These are phyloP conservation scores for Oropetium thomaeum DNA, from an alignment of 176 grass and related monocot species.

Conservation along the genomic window DNA sequence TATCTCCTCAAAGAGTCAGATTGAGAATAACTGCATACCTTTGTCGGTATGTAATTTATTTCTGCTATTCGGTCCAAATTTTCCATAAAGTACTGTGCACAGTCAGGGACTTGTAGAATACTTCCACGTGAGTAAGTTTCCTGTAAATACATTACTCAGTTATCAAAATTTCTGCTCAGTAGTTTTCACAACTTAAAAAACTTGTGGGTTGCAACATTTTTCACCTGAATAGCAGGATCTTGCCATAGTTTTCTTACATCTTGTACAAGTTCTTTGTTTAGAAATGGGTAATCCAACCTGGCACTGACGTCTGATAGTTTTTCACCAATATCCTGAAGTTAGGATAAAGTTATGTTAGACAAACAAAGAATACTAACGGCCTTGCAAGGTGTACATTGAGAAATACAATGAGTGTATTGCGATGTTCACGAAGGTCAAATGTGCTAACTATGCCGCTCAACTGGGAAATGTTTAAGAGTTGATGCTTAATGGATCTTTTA, in stretches of 20 bases:
- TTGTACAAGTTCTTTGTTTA: constrained; percentile 66
- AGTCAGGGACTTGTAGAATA: constrained; percentile 91
- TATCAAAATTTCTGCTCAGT: background rate
- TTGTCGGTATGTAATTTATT: constrained; percentile 84
- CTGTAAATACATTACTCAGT: constrained; percentile 39
- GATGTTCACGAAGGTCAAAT: background rate
- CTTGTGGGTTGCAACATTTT: background rate
- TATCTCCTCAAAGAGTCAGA: background rate
- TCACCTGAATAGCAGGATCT: constrained; percentile 94
- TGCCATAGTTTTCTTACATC: constrained; percentile 71
- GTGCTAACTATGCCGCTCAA: constrained; percentile 14
- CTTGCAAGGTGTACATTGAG: background rate
- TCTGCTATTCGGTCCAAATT: constrained; percentile 77
- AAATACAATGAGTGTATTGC: background rate
- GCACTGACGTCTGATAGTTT: constrained; percentile 73
- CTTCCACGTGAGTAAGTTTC: constrained; percentile 85
- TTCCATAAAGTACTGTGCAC: constrained; percentile 97
- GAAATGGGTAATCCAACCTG: constrained; percentile 66
- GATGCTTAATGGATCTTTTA: background rate
- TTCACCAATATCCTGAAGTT: constrained; percentile 73
- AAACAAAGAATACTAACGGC: background rate
- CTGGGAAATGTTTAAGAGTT: background rate
- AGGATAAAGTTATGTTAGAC: background rate
- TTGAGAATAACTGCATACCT: constrained; percentile 38
- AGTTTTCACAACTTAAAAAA: background rate